phyloP scores from a whole-genome alignment of 2,329 filamentous ascomycete species.

The Cladosporium sp. region DNA sequence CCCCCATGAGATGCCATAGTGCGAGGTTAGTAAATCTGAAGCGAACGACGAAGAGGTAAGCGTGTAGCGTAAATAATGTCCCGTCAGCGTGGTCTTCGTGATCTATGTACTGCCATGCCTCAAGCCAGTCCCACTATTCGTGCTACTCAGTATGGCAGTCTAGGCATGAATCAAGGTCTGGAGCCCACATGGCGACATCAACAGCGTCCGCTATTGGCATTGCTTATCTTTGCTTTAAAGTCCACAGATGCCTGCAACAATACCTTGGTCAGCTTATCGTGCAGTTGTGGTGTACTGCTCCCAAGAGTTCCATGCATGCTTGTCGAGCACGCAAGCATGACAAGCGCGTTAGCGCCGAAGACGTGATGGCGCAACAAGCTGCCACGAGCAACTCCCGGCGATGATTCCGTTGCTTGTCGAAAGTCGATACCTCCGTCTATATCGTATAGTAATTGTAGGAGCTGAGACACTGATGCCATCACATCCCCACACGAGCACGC shows the following conservation, averaged over 20 bases:
- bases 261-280: background rate
- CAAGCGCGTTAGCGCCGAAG: background rate
- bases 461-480: background rate
- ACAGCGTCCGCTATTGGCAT: background rate
- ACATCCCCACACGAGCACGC: background rate
- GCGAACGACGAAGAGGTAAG: background rate
- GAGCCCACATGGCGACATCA: background rate
- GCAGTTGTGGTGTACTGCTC: background rate
- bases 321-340: background rate
- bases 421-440: too few relatives aligned
- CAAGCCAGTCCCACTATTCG: background rate
- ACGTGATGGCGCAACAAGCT: background rate
- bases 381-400: background rate
- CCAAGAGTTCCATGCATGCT: background rate
- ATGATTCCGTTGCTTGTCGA: fast-evolving
- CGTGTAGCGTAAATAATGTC: background rate
- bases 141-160: background rate
- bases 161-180: background rate
- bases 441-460: background rate
- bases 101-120: background rate
- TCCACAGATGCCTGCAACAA: too few relatives aligned
- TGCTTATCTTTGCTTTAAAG: background rate
- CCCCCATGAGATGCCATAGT: background rate
- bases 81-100: background rate
- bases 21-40: background rate